phyloP scores from a whole-genome alignment of 805 yeast genomes.

The Wickerhamiella bombiphila region DNA sequence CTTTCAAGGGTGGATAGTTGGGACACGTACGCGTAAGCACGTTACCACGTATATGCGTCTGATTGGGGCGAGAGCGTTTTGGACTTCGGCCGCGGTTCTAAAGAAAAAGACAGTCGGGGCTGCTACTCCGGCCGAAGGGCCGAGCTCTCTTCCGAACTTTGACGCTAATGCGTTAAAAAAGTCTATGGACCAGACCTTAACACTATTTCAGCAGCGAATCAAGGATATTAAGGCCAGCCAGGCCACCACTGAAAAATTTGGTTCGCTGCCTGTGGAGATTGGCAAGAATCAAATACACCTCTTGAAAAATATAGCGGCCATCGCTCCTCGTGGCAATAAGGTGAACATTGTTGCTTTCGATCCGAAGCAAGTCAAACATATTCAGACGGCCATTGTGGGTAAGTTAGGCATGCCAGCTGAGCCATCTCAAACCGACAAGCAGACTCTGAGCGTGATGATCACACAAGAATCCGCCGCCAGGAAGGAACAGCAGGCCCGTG shows the following conservation, averaged over 20 bases:
- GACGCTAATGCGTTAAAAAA: conserved; percentile 7
- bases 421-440: conserved; percentile 55
- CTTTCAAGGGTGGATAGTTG: no score
- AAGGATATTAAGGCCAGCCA: conserved; percentile 56
- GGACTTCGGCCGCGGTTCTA: conserved; percentile 2
- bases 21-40: no score
- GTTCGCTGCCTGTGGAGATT: conserved; percentile 37
- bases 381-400: conserved; percentile 56
- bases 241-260: conserved; percentile 52
- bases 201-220: conserved; percentile 34
- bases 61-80: no score
- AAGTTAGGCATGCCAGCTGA: conserved; percentile 69
- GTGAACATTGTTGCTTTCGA: conserved; percentile 68
- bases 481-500: conserved; percentile 38
- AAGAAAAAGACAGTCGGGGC: conserved; percentile 6
- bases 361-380: conserved; percentile 53
- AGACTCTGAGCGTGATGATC: conserved; percentile 54
- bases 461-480: conserved; percentile 64
- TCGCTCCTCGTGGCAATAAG: conserved; percentile 24
- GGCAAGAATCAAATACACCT: conserved; percentile 32
- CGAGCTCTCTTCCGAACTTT: conserved; percentile 1
- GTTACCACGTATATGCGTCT: no score
- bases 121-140: conserved; percentile 1
- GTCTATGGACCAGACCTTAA: conserved; percentile 16
- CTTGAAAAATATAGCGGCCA: conserved; percentile 31